phyloP scores from a whole-genome alignment of 139 green algal species.

The Diplosphaera chodatii region DNA sequence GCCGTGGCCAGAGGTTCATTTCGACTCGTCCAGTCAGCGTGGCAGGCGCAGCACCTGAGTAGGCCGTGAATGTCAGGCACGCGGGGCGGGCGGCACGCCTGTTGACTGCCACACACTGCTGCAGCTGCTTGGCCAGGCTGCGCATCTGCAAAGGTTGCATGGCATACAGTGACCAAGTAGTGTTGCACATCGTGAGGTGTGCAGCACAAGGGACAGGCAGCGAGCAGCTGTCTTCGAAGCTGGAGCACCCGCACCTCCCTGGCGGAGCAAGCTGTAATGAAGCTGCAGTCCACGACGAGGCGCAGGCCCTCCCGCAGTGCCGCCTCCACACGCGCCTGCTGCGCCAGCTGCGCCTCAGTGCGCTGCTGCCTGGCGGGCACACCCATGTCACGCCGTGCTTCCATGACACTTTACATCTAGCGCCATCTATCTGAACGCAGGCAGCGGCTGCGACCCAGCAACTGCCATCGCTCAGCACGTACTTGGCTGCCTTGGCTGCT shows the following conservation, averaged over 20 bases:
- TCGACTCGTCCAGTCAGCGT: too few species aligned
- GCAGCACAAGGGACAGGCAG: too few species aligned
- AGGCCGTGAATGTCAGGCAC: conserved; percentile 10
- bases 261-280: not conserved
- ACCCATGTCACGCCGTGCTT: too few species aligned
- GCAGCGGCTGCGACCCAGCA: too few species aligned
- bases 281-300: conserved; percentile 6
- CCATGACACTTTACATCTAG: too few species aligned
- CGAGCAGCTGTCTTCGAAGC: too few species aligned
- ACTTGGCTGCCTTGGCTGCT: not conserved
- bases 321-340: not conserved
- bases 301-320: not conserved
- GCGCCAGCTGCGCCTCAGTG: not conserved
- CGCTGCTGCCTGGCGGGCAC: too few species aligned
- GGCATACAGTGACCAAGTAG: too few species aligned
- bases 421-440: too few species aligned
- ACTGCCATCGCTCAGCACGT: too few species aligned
- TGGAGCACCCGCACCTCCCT: conserved; percentile 3
- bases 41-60: not conserved
- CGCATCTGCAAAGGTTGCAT: conserved; percentile 3
- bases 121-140: conserved; percentile 20
- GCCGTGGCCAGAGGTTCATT: too few species aligned
- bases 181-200: too few species aligned
- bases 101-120: conserved; percentile 8
- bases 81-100: not conserved